These are phyloP conservation scores for Rosa chinensis DNA, from an alignment of 306 rosid genomes.

Conservation along the genomic window DNA sequence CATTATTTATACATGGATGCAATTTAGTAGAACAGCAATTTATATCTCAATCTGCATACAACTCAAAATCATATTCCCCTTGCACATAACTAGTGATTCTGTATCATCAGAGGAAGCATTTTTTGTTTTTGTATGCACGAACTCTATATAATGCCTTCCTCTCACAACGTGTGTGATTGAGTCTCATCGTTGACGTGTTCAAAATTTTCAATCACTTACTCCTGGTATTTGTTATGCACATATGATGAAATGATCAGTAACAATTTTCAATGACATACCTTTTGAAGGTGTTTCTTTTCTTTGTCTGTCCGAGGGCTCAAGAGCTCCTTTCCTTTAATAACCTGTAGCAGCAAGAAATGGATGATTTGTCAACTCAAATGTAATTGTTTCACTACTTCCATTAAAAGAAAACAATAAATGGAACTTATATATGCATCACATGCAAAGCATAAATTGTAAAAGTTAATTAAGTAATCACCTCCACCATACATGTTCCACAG, in stretches of 20 bases:
- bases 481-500: conserved; percentile 92
- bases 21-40: background rate
- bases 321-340: conserved; percentile 74
- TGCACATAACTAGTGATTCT: background rate
- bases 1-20: background rate
- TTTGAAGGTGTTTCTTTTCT: conserved; percentile 72
- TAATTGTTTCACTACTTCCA: background rate
- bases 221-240: background rate
- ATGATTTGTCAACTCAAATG: background rate
- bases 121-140: background rate
- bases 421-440: background rate
- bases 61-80: background rate
- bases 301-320: conserved; percentile 73
- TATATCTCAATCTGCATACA: background rate
- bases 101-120: background rate
- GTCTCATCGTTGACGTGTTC: background rate
- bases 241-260: background rate
- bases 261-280: conserved; percentile 35
- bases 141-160: background rate
- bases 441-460: background rate
- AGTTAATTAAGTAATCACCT: conserved; percentile 44
- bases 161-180: background rate
- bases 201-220: background rate
- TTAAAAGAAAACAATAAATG: background rate
- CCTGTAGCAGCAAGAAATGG: conserved; percentile 38